Evolutionary conservation across 352 stramenopile species (phyloP).

Genomic region (Globisporangium paddicum): DNA sequence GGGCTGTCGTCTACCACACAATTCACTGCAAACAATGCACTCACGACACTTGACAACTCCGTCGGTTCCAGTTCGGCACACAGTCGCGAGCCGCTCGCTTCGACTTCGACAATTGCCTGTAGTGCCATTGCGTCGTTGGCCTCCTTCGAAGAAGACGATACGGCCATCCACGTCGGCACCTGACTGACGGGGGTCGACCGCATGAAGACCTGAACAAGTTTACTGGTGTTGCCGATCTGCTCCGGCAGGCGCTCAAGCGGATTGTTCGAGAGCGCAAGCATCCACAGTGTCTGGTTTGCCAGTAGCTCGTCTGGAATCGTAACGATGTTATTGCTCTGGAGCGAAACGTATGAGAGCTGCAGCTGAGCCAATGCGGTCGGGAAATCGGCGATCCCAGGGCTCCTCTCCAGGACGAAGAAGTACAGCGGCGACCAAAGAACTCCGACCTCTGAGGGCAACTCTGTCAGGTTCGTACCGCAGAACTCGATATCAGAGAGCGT

Average conservation of each 20-base stretch:
- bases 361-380: background rate
- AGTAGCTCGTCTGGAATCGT: background rate
- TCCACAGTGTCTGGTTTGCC: background rate
- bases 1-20: background rate
- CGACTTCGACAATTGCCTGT: background rate
- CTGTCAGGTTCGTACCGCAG: conserved; percentile 24
- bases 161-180: background rate
- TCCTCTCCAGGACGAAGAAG: conserved; percentile 4
- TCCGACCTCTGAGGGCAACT: conserved; percentile 13
- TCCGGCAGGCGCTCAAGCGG: background rate
- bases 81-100: background rate
- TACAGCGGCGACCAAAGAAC: background rate
- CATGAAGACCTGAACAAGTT: background rate
- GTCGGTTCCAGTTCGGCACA: background rate
- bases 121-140: background rate
- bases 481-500: conserved; percentile 34
- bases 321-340: conserved; percentile 1
- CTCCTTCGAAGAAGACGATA: background rate
- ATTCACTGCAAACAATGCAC: background rate
- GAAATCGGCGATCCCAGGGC: background rate
- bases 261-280: background rate
- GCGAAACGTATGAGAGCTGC: background rate
- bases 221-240: background rate
- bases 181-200: background rate
- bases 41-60: background rate